Base-by-base conservation (phyloP, 139 green algal species). In the Mesotaenium endlicherianum region DNA sequence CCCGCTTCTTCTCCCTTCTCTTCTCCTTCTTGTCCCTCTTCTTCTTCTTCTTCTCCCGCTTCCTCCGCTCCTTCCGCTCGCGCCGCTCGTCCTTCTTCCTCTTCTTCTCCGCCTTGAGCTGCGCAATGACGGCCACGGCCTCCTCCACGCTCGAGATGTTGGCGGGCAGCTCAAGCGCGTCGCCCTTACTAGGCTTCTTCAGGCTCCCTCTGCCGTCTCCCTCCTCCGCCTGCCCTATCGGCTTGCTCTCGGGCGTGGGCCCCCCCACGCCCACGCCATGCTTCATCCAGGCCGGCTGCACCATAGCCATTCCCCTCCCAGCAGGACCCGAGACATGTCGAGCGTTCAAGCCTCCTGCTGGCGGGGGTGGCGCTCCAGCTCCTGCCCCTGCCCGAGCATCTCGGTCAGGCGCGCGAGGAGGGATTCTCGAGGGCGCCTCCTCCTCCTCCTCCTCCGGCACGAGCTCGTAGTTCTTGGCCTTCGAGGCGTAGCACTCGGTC, bases 401-500 rank as follows among this genome's bases (percentile, higher is more conserved):
- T 34, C n/a, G n/a, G n/a, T n/a, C n/a, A n/a, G n/a, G n/a, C n/a
- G n/a, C n/a, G n/a, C n/a, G n/a, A n/a, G n/a, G n/a, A n/a, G n/a
- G n/a, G 2, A 30, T 16, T 16, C 30, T 34, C 31, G 2, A 31
- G 34, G 31, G 26, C 31, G 16, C 38, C 44, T 82, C 75, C 44
- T 53, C n/a, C 26, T 59, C 64, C 1, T 80, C 79, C 5, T 80
- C 67, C 11, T 85, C 80, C 11, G 68, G 67, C 41, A 86, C 20
- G 3, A 86, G 68, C n/a, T 86, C 69, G 57, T 86, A 86, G 31
- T n/a, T 42, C 49, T 64, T 42, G 20, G 14, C 45, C 36, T 14
- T 74, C 11, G 39, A 30, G 38, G 31, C 79, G 31, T 86, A 86
- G 68, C 80, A 86, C 57, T 86, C 80, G 16, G 69, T 81, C 42